A percentile compares a stretch with the other conserved stretches of the same genome.
These are phyloP conservation scores for Populus ilicifolia DNA, from an alignment of 345 rosid species.

Conservation along the genomic window DNA sequence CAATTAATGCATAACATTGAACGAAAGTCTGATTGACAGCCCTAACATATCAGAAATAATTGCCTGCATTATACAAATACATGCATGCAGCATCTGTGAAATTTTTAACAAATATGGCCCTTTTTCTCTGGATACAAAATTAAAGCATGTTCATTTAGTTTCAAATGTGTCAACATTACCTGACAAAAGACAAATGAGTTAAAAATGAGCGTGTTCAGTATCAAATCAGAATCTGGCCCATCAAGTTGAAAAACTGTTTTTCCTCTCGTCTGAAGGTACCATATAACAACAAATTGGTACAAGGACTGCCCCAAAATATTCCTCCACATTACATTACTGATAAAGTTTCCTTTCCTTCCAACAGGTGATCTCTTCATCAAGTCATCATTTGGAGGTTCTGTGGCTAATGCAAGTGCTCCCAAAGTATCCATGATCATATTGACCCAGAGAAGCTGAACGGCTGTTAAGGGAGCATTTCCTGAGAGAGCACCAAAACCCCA, in stretches of 20 bases:
- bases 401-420: slow-evolving; percentile 33
- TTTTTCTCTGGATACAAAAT: background rate
- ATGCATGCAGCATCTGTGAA: background rate
- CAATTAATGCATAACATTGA: background rate
- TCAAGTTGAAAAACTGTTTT: slow-evolving; percentile 23
- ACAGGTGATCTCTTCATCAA: slow-evolving; percentile 33
- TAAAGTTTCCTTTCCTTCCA: slow-evolving; percentile 55
- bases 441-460: slow-evolving; percentile 37
- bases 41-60: background rate
- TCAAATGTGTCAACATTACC: slow-evolving; percentile 39
- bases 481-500: slow-evolving; percentile 16
- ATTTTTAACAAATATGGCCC: background rate
- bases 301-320: slow-evolving; percentile 86
- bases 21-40: background rate
- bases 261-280: slow-evolving; percentile 35
- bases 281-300: slow-evolving; percentile 39
- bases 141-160: background rate
- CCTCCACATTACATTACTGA: slow-evolving; percentile 95
- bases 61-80: background rate
- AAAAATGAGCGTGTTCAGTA: slow-evolving; percentile 36
- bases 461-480: slow-evolving; percentile 41
- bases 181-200: slow-evolving; percentile 38
- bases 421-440: slow-evolving; percentile 35
- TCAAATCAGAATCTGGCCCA: slow-evolving; percentile 49
- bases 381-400: slow-evolving; percentile 32